These are phyloP conservation scores for Calocybe indica DNA, from an alignment of 768 basidiomycete species.

Conservation along the genomic window DNA sequence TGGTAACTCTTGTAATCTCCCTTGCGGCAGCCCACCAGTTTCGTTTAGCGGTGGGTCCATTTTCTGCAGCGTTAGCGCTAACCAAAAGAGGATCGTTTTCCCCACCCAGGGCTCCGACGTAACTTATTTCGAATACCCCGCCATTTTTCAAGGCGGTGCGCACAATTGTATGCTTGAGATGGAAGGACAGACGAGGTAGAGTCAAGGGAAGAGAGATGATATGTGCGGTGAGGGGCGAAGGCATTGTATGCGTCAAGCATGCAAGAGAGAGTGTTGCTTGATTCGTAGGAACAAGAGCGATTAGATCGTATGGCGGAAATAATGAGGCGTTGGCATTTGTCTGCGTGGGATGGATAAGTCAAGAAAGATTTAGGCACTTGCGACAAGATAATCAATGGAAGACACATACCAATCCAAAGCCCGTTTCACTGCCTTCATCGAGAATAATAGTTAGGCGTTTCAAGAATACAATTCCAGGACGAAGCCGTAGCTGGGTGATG, in stretches of 20 bases:
- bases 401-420: constrained; percentile 65
- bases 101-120: constrained; percentile 67
- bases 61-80: constrained; percentile 45
- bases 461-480: constrained; percentile 58
- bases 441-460: constrained; percentile 78
- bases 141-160: constrained; percentile 79
- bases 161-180: constrained; percentile 79
- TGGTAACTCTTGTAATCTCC: constrained; percentile 75
- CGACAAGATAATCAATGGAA: background rate
- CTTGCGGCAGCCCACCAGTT: constrained; percentile 83
- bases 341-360: constrained; percentile 29
- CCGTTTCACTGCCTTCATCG: constrained; percentile 82
- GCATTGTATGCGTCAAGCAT: constrained; percentile 73
- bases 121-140: constrained; percentile 76
- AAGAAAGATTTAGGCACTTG: background rate
- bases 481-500: constrained; percentile 51
- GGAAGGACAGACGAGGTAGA: constrained; percentile 70
- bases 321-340: constrained; percentile 62
- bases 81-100: constrained; percentile 43
- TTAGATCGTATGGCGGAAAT: constrained; percentile 66
- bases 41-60: constrained; percentile 51
- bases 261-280: constrained; percentile 68
- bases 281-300: constrained; percentile 72
- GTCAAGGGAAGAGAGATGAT: constrained; percentile 78
- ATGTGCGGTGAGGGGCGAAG: constrained; percentile 73